Evolutionary conservation across 225 moss, liverwort and hornwort genomes (phyloP).

Genomic region (Antitrichia curtipendula): DNA sequence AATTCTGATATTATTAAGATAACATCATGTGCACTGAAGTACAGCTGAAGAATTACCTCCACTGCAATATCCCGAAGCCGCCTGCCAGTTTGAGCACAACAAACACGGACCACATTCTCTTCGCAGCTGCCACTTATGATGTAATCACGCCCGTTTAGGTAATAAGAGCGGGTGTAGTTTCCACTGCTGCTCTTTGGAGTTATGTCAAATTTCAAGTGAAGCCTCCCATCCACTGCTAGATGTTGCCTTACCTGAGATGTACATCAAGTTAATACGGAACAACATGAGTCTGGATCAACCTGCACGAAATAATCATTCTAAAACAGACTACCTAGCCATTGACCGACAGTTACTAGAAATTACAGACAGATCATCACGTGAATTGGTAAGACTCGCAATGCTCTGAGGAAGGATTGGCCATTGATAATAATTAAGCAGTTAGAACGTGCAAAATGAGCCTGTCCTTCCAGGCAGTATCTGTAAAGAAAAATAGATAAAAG

Average conservation of each 20-base stretch:
- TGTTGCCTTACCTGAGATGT: conserved; percentile 57
- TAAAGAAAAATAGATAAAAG: neutral
- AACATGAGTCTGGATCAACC: neutral
- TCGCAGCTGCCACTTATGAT: conserved; percentile 84
- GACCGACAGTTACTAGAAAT: neutral
- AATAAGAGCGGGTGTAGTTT: conserved; percentile 76
- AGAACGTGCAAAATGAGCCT: neutral
- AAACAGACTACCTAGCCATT: neutral
- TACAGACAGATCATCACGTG: neutral
- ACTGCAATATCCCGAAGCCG: conserved; percentile 59
- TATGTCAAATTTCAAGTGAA: conserved; percentile 65
- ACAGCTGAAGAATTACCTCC: conserved; percentile 27
- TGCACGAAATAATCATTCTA: neutral
- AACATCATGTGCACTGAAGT: neutral
- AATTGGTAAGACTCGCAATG: neutral
- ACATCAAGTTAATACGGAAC: neutral
- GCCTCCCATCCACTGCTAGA: conserved; percentile 69
- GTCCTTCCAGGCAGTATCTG: neutral
- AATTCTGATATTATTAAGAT: neutral
- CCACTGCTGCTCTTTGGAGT: conserved; percentile 42
- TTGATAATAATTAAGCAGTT: neutral
- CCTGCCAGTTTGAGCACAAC: conserved; percentile 77
- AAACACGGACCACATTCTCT: conserved; percentile 73
- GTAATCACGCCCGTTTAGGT: conserved; percentile 75
- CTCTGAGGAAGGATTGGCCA: neutral